Evolutionary conservation across 2,329 filamentous ascomycete species (phyloP).

Genomic region (Ceratocystis lukuohia): DNA sequence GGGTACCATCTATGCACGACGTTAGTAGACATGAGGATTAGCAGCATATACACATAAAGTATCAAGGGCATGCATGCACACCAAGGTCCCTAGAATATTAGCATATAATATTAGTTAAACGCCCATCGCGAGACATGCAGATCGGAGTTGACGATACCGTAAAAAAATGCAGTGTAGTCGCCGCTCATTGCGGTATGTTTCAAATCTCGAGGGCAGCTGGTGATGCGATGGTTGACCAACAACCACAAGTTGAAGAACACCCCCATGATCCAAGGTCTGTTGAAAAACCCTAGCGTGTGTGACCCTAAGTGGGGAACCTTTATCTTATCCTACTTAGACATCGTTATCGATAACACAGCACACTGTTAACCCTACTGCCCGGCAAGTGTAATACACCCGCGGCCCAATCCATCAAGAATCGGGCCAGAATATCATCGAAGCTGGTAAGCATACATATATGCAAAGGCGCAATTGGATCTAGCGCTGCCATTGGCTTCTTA

Average conservation of each 20-base stretch:
- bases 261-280: too few species aligned
- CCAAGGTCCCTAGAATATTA: constrained; percentile 27
- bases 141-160: constrained; percentile 31
- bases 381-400: not conserved
- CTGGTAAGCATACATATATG: not conserved
- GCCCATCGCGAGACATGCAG: not conserved
- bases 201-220: not conserved
- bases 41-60: not conserved
- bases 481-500: too few species aligned
- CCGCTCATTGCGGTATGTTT: constrained; percentile 12
- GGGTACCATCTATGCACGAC: constrained; percentile 52
- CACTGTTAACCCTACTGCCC: not conserved
- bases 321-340: not conserved
- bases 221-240: not conserved
- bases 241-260: not conserved
- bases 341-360: not conserved
- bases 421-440: too few species aligned
- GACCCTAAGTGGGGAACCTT: not conserved
- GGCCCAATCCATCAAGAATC: not conserved
- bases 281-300: not conserved
- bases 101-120: constrained; percentile 10
- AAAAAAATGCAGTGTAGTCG: constrained; percentile 16
- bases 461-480: not conserved
- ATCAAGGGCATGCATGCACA: constrained; percentile 20
- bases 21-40: constrained; percentile 21